Base-by-base conservation (phyloP, 2,329 filamentous ascomycete genomes). In the Fusarium fracticaudum region DNA sequence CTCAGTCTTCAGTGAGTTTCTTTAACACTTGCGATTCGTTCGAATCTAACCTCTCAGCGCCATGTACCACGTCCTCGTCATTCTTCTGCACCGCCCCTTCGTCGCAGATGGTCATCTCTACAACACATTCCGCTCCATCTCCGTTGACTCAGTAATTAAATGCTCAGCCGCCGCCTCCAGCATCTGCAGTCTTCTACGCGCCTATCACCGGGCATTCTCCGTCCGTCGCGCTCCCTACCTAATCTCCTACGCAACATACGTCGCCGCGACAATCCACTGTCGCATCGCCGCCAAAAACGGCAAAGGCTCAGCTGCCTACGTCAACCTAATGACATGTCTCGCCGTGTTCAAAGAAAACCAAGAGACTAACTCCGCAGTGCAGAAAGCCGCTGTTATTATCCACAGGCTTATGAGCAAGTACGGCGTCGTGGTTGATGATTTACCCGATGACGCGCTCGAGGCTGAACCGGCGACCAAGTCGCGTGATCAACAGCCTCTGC, bases 201-300 rank as follows among this genome's bases (percentile, higher is more conserved):
- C 81, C 10, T 88, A 88, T 50, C 81, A 87, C 31, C 77, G 79
- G 37, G 79, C 83, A 0, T 89, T 87, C 45, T 85, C 84, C 2
- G 81, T 88, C 4, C 79, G 81, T 17, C 79, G 83, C 17, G 86
- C 87, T 0, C 88, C 88, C 0, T 89, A 89, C 62, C 78, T 89
- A 3, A 84, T 89, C 24, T 87, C 86, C 0, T 90, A 90, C 74
- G 86, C 88, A 0, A 88, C 86, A 0, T 90, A 89, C 65, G 86
- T 89, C 2, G 84, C 84, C 8, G 87, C 86, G 0, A 89, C 87
- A 0, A 88, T 89, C 24, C 84, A 87, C 58, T 85, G 84, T 1
- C 86, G 87, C 7, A 85, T 87, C 11, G 86, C 87, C 1, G 85
- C 87, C 7, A 85, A 85, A 48, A 81, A 84, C 14, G 81, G 81